Evolutionary conservation across 306 rosid species (phyloP).

Genomic region (Lotus japonicus): DNA sequence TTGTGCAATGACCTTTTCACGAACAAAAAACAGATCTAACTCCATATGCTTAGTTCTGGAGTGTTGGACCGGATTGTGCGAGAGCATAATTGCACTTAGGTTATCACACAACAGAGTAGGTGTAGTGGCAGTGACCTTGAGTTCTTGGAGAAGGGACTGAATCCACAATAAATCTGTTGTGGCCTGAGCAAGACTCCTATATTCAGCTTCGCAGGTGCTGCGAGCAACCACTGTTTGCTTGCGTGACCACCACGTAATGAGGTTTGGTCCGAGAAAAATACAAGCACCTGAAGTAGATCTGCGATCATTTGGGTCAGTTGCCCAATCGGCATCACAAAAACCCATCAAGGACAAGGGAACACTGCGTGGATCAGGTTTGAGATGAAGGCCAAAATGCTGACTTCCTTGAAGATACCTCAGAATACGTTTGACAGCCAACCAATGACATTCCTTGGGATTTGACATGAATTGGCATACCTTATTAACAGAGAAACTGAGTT

Average conservation of each 20-base stretch:
- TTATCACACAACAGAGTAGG: too few species aligned
- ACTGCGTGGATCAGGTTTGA: background rate
- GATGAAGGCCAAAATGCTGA: background rate
- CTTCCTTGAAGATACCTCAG: background rate
- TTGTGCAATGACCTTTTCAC: too few species aligned
- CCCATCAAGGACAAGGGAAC: background rate
- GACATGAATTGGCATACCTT: background rate
- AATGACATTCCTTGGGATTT: background rate
- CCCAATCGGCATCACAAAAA: background rate
- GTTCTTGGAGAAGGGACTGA: too few species aligned
- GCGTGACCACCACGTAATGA: background rate
- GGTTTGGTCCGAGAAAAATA: background rate
- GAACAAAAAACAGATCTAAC: too few species aligned
- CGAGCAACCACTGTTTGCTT: background rate
- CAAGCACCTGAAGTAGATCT: background rate
- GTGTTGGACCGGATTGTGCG: too few species aligned
- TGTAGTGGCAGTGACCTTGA: too few species aligned
- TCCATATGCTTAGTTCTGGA: too few species aligned
- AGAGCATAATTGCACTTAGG: too few species aligned
- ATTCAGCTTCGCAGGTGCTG: background rate
- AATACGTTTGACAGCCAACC: background rate
- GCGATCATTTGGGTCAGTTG: background rate
- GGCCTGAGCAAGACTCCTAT: too few species aligned
- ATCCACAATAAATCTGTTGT: too few species aligned
- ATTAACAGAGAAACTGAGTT: background rate